Evolutionary conservation across 768 basidiomycete species (phyloP), one percentile per base, ranked within the genome.

Genomic region (Rhizopogon vesiculosus): DNA sequence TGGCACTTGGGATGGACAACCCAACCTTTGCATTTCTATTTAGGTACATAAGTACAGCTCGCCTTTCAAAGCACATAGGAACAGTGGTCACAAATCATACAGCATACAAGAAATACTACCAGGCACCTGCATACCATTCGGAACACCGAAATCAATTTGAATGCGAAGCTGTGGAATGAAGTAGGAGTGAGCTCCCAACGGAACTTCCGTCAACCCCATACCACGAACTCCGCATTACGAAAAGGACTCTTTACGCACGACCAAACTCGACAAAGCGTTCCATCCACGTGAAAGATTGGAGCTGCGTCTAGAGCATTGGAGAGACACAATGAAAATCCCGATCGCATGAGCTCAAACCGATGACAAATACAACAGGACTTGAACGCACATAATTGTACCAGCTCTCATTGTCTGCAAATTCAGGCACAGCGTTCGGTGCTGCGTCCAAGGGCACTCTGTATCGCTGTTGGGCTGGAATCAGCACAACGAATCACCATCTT

Each of bases 301-400:
- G n/a, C n/a, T n/a, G n/a, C 15, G 56, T 61, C 66, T 67, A 48
- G 29, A 28, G 31, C 49, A 12, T 22, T 3, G 22, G 22, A 1
- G 0, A 38, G 22, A 22, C 22, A 22, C 22, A 40, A 31, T 31
- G 1, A 7, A 31, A 15, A 5, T 44, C 18, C 46, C 16, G 22
- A 22, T 22, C 22, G 22, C 22, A 22, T 22, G 22, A 42, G 19
- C 33, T 48, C 25, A 25, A 8, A 25, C 31, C 0, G 55, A 42
- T 13, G 40, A 22, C 25, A 56, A 25, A 25, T 19, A 22, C 22
- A 16, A 42, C 42, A 19, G 19, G 19, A 42, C n/a, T 42, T 1
- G 45, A 13, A 65, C 61, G 35, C 56, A 74, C 72, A 12, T 64
- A 57, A 38, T 64, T 62, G 53, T 74, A 74, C 70, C 70, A 74